These are phyloP conservation scores for Acanthamoeba lenticulata DNA, from an alignment of 208 protist species.

Conservation along the genomic window DNA sequence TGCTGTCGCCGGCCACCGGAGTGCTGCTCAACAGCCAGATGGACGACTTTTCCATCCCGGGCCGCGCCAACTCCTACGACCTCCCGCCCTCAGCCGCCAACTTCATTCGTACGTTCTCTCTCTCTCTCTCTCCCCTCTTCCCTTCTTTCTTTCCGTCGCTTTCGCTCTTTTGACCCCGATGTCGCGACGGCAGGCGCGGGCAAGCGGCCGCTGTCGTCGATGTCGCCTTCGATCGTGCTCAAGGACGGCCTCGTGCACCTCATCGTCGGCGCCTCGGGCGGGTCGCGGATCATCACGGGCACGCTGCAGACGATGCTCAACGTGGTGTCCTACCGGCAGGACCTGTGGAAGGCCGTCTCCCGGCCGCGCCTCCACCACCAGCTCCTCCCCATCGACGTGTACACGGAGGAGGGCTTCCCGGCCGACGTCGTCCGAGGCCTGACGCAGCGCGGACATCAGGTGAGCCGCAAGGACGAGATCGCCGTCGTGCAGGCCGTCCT, in stretches of 20 bases:
- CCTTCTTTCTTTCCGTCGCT: not conserved
- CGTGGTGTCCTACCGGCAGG: constrained; percentile 5
- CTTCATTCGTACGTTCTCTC: constrained; percentile 68
- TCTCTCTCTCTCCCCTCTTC: not conserved
- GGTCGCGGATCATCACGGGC: constrained; percentile 76
- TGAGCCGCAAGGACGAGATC: not conserved
- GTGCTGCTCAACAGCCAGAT: constrained; percentile 80
- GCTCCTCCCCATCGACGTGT: not conserved
- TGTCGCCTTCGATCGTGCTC: constrained; percentile 79
- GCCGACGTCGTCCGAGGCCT: not conserved
- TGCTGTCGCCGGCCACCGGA: constrained; percentile 73
- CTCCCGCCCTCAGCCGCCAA: constrained; percentile 80
- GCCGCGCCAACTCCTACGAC: constrained; percentile 75
- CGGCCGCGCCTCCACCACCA: constrained; percentile 36
- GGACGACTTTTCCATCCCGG: constrained; percentile 54
- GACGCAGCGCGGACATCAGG: not conserved
- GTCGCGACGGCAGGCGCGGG: constrained; percentile 45
- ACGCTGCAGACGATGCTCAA: constrained; percentile 44
- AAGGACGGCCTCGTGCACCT: constrained; percentile 61
- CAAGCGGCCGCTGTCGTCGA: constrained; percentile 82
- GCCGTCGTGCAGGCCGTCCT: not conserved
- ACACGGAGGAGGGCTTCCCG: not conserved
- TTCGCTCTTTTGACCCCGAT: not conserved
- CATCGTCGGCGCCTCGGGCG: constrained; percentile 75
- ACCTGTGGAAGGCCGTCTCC: not conserved